phyloP scores from a whole-genome alignment of 352 stramenopile species.

The Phytophthora capsici region DNA sequence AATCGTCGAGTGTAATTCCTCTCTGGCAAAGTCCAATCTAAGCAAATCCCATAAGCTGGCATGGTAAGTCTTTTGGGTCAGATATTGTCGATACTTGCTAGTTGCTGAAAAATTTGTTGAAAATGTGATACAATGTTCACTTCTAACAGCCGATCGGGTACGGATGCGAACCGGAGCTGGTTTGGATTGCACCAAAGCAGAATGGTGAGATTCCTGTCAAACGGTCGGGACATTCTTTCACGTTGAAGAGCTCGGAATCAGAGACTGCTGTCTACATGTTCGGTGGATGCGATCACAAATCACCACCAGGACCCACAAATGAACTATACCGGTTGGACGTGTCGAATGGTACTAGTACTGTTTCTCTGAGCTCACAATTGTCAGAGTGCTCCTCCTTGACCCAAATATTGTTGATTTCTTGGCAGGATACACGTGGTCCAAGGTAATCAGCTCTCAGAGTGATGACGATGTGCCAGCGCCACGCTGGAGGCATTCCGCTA shows the following conservation, averaged over 20 bases:
- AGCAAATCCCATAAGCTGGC: constrained; percentile 8
- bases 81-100: neutral
- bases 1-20: neutral
- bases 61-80: constrained; percentile 29
- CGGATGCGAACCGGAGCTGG: constrained; percentile 87
- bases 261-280: constrained; percentile 86
- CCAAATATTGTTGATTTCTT: neutral
- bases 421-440: constrained; percentile 75
- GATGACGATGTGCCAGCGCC: constrained; percentile 72
- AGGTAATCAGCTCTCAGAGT: constrained; percentile 41
- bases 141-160: constrained; percentile 76
- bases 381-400: neutral
- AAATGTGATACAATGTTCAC: constrained; percentile 9
- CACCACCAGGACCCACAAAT: constrained; percentile 93
- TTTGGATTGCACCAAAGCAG: constrained; percentile 91
- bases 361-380: neutral
- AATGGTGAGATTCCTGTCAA: constrained; percentile 94
- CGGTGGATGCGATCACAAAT: constrained; percentile 91
- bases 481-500: constrained; percentile 86
- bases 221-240: constrained; percentile 95
- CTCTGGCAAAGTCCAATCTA: neutral
- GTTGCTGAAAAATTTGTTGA: constrained; percentile 4
- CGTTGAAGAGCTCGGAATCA: constrained; percentile 74
- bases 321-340: constrained; percentile 95
- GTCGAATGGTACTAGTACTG: constrained; percentile 53